A percentile compares a stretch with the other conserved stretches of the same genome.
These are phyloP conservation scores for Psophocarpus tetragonolobus DNA, from an alignment of 306 rosid species.

Conservation along the genomic window DNA sequence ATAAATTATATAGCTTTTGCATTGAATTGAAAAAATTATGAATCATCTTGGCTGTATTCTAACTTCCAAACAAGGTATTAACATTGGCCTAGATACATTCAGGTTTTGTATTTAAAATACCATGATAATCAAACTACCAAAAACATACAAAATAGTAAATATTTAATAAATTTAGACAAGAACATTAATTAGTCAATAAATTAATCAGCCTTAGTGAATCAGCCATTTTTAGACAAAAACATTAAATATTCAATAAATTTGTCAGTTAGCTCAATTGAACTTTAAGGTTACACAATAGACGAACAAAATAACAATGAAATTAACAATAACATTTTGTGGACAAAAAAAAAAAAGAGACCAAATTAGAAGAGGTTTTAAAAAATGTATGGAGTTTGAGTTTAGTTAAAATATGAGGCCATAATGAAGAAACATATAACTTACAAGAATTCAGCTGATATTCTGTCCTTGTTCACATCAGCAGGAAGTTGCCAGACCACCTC, in stretches of 20 bases:
- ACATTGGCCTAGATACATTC: background rate
- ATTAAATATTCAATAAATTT: background rate
- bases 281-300: background rate
- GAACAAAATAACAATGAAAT: too few species aligned
- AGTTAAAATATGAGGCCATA: background rate
- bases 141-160: background rate
- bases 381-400: background rate
- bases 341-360: too few species aligned
- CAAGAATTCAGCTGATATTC: constrained; percentile 72
- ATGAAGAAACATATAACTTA: constrained; percentile 43
- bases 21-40: background rate
- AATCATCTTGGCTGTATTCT: background rate
- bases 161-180: too few species aligned
- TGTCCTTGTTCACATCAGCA: constrained; percentile 60
- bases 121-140: background rate
- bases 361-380: background rate
- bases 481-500: constrained; percentile 77
- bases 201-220: background rate
- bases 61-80: background rate
- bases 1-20: background rate
- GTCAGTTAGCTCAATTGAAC: background rate
- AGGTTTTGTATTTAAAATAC: background rate
- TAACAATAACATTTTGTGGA: too few species aligned
- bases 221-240: background rate
- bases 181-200: too few species aligned